Base-by-base conservation (phyloP, 352 stramenopile genomes). In the Pythium biforme region DNA sequence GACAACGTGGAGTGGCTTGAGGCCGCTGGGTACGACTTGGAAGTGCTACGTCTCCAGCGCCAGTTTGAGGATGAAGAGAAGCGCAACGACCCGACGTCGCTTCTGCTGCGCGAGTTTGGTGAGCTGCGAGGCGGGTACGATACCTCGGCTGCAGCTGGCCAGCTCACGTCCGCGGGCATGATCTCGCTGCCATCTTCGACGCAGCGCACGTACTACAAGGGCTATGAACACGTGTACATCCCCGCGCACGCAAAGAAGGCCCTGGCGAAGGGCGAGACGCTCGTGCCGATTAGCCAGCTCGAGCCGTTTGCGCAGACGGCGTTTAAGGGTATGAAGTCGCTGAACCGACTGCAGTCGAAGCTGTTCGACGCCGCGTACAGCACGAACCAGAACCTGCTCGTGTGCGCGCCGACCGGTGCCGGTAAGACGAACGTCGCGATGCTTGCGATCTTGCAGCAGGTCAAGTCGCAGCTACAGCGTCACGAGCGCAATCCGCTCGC, bases 371-470 rank as follows among this genome's bases (percentile, higher is more conserved):
- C 83, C 1, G 97, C 97, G 0, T 99, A 98, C 75, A 82, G 96
- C 54, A 94, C 87, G 54, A 94, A 98, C 50, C 95, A 99, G 71
- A 99, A 99, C 72, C 69, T 99, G 64, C 78, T 99, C 25, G 96
- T 99, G 33, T 96, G 88, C 52, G 89, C 88, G 10, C 88, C 88
- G 0, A 96, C 88, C 0, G 96, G 96, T 55, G 96, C 97, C 7
- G 97, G 97, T 66, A 99, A 99, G 66, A 99, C 97, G 1, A 99
- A 99, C 77, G 96, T 99, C 19, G 98, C 98, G 3, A 98, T 99
- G 94, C 81, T 99, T 10, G 81, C 95, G 1, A 93, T 99, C 11
- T 75, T 98, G 11, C 92, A 98, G 20, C 92, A 97, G 46, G 67
- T 98, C n/a, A 90, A 88, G 57, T 74, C 81, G 10, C 80, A 96